A percentile compares a stretch with the other conserved stretches of the same genome.
Evolutionary conservation across 805 yeast species (phyloP).

Genomic region (Torulaspora delbrueckii): DNA sequence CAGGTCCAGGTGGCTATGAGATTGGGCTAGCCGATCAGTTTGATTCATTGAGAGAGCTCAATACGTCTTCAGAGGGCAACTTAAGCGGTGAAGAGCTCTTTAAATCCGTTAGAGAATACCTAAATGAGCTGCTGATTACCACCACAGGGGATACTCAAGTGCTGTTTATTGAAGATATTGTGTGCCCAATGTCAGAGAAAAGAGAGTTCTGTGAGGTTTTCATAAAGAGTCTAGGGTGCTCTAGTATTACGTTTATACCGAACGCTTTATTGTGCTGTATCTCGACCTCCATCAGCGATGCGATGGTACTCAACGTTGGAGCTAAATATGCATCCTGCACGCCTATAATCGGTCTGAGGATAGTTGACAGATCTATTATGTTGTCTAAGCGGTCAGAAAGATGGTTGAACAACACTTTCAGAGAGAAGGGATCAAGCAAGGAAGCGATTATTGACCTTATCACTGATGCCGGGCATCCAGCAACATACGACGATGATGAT

Average conservation of each 20-base stretch:
- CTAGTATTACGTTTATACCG: not conserved
- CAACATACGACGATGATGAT: not conserved
- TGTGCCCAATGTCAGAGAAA: not conserved
- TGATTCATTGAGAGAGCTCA: not conserved
- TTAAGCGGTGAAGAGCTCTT: not conserved
- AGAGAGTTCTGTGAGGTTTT: not conserved
- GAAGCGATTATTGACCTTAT: not conserved
- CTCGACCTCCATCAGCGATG: not conserved
- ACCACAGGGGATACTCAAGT: not conserved
- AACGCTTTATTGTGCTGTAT: not conserved
- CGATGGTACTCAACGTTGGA: not conserved
- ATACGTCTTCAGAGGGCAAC: not conserved
- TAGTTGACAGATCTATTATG: not conserved
- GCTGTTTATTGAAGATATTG: not conserved
- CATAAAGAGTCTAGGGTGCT: not conserved
- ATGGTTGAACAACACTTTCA: not conserved
- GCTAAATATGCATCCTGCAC: not conserved
- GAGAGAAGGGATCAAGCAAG: not conserved
- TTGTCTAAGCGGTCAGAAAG: not conserved
- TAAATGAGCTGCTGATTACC: too few species aligned
- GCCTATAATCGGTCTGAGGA: not conserved
- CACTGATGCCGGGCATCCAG: not conserved
- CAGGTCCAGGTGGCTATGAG: not conserved
- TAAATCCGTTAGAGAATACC: not conserved
- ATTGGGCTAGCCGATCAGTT: not conserved